Evolutionary conservation across 2,329 filamentous ascomycete species (phyloP).

Genomic region (Aaosphaeria pasadenensis): DNA sequence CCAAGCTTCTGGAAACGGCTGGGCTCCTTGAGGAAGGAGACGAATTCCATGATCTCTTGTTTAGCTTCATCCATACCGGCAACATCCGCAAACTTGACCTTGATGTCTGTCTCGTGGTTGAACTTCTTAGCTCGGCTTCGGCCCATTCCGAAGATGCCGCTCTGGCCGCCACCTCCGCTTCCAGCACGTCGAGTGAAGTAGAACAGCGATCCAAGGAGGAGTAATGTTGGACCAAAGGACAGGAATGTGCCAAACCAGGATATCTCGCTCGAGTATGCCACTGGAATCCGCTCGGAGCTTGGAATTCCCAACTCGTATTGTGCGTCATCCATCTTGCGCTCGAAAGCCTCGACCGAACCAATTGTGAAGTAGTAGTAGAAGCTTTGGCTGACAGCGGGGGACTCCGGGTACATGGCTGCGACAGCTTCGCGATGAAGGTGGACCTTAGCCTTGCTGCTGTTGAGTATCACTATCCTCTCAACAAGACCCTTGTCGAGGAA

Average conservation of each 20-base stretch:
- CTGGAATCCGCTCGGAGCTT: conserved; percentile 82
- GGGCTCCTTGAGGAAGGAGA: conserved; percentile 92
- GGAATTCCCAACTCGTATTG: conserved; percentile 87
- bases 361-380: conserved; percentile 94
- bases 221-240: conserved; percentile 79
- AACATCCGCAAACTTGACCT: conserved; percentile 95
- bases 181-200: conserved; percentile 76
- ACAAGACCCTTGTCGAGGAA: conserved; percentile 96
- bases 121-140: conserved; percentile 96
- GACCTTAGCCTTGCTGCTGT: conserved; percentile 74
- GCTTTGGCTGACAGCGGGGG: conserved; percentile 62
- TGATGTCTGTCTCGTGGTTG: conserved; percentile 94
- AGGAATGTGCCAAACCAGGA: conserved; percentile 70
- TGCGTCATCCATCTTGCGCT: conserved; percentile 81
- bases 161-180: conserved; percentile 58
- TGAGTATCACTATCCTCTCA: conserved; percentile 82
- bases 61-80: conserved; percentile 99
- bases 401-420: conserved; percentile 71
- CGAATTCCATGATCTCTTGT: conserved; percentile 98
- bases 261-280: conserved; percentile 79
- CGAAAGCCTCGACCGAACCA: conserved; percentile 89
- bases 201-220: conserved; percentile 79
- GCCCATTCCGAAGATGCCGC: conserved; percentile 91
- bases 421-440: conserved; percentile 74
- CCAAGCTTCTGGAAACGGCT: conserved; percentile 90